Evolutionary conservation across 1,284 basidiomycete species (phyloP).

Genomic region (Apiotrichum veenhuisii): DNA sequence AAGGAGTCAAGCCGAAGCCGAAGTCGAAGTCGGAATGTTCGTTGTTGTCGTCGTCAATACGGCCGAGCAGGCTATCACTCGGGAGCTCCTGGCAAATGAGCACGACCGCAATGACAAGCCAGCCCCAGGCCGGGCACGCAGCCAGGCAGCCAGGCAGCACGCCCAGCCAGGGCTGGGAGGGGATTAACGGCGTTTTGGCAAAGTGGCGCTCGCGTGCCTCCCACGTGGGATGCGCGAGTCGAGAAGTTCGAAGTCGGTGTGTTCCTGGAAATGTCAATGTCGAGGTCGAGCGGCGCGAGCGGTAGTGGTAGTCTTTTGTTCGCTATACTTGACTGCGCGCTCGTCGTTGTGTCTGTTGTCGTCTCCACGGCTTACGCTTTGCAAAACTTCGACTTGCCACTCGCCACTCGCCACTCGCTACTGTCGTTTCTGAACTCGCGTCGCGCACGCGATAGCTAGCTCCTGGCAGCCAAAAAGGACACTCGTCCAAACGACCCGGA

Average conservation of each 20-base stretch:
- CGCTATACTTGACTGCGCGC: no score
- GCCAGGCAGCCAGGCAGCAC: neutral
- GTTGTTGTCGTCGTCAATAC: slow-evolving; percentile 4
- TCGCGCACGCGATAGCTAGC: no score
- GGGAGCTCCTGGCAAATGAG: slow-evolving; percentile 9
- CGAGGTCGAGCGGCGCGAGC: neutral
- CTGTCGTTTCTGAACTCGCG: no score
- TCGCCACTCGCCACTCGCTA: no score
- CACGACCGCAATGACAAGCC: slow-evolving; percentile 5
- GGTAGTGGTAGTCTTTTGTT: neutral
- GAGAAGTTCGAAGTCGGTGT: neutral
- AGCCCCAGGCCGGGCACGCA: neutral
- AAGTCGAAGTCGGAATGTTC: neutral
- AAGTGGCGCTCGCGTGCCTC: slow-evolving; percentile 6
- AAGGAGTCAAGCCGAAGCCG: neutral
- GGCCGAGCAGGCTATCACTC: slow-evolving; percentile 1
- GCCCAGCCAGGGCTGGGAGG: neutral
- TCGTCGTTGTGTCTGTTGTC: no score
- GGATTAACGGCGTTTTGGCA: slow-evolving; percentile 3
- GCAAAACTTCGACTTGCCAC: no score
- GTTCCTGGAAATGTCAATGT: neutral
- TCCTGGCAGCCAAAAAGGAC: neutral
- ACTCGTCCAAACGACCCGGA: no score
- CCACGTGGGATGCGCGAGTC: slow-evolving; percentile 1
- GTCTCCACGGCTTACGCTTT: neutral